Conservation (phyloP, 1,284 basidiomycete species). For the Microbotryum lychnidis-dioicae region DNA sequence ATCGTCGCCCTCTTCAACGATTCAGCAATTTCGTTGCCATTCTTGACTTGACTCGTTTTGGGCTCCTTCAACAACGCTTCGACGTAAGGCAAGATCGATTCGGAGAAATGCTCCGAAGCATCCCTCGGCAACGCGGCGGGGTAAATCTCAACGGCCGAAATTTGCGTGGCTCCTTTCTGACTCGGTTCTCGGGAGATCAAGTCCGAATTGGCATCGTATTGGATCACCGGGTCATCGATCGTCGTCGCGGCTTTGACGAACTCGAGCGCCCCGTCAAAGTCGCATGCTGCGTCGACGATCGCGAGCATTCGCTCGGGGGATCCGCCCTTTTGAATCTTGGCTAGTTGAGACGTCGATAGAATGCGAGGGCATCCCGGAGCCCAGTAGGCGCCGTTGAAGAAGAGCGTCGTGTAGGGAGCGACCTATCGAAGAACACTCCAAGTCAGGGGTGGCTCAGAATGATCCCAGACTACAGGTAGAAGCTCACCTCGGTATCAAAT, state of each 20-base stretch:
- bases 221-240: constrained; percentile 55
- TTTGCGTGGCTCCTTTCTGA: constrained; percentile 45
- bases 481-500: constrained; percentile 59
- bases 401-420: constrained; percentile 70
- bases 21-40: constrained; percentile 35
- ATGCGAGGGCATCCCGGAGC: constrained; percentile 63
- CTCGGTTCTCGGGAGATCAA: constrained; percentile 27
- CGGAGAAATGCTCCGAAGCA: constrained; percentile 66
- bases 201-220: constrained; percentile 48
- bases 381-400: constrained; percentile 83
- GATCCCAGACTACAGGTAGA: not conserved
- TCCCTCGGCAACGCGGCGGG: constrained; percentile 73
- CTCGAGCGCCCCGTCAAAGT: constrained; percentile 73
- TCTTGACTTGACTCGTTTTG: constrained; percentile 30
- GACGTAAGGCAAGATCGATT: constrained; percentile 60
- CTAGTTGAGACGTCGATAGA: constrained; percentile 60
- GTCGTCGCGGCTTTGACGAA: constrained; percentile 69
- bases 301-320: constrained; percentile 54
- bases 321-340: constrained; percentile 41
- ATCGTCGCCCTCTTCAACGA: constrained; percentile 63
- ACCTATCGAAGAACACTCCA: constrained; percentile 46
- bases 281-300: constrained; percentile 78
- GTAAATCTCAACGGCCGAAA: constrained; percentile 82
- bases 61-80: constrained; percentile 49
- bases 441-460: not conserved